Evolutionary conservation across 2,329 filamentous ascomycete genomes (phyloP).

Genomic region (Blastomyces emzantsi): DNA sequence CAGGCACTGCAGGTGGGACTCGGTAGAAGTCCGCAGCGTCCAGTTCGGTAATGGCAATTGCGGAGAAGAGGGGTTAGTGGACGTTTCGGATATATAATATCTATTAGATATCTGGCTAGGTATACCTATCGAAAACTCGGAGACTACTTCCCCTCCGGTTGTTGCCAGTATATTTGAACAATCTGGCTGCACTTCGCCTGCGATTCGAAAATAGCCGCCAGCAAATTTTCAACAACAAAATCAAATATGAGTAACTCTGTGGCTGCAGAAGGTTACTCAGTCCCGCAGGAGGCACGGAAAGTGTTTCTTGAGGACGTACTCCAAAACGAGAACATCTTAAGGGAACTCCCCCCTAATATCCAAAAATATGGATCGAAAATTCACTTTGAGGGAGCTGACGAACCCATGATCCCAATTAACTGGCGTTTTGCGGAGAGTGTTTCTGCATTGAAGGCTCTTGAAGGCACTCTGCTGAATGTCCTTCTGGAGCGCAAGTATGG

Average conservation of each 20-base stretch:
- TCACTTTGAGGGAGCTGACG: constrained; percentile 36
- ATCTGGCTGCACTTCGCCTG: neutral
- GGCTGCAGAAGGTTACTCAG: constrained; percentile 17
- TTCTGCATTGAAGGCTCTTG: constrained; percentile 41
- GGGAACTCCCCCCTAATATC: constrained; percentile 30
- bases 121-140: neutral
- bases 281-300: constrained; percentile 22
- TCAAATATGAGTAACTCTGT: neutral
- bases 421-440: constrained; percentile 50
- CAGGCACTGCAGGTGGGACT: neutral
- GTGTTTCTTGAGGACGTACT: constrained; percentile 36
- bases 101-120: too few species aligned
- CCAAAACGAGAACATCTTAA: constrained; percentile 33
- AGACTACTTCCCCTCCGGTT: neutral
- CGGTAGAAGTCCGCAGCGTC: neutral
- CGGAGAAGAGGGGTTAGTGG: neutral
- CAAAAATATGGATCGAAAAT: constrained; percentile 29
- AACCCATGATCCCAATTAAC: constrained; percentile 45
- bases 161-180: neutral
- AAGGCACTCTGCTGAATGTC: constrained; percentile 40
- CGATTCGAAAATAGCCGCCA: neutral
- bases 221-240: neutral
- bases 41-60: neutral
- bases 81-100: neutral
- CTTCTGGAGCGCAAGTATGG: constrained; percentile 42